Evolutionary conservation across 257 asterid genomes (phyloP).

Genomic region (Solanum verrucosum): DNA sequence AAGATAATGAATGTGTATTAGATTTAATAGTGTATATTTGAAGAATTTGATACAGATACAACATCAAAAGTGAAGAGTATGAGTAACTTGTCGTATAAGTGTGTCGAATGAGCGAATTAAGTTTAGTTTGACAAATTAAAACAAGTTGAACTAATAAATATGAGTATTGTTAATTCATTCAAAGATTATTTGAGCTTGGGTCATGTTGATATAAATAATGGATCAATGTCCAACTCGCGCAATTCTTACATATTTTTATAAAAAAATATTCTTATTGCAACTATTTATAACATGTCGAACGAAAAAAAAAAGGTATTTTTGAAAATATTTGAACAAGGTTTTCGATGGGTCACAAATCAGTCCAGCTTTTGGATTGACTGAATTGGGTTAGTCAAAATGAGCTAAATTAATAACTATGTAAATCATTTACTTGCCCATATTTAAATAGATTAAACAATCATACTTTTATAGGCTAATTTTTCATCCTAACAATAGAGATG

Average conservation of each 20-base stretch:
- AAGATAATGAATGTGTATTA: no score
- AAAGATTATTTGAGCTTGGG: background rate
- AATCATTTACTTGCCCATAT: background rate
- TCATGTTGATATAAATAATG: background rate
- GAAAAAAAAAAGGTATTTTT: background rate
- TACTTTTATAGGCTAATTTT: background rate
- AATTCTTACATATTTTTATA: background rate
- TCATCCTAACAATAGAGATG: background rate
- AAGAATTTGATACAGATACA: fast-evolving
- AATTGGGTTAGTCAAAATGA: background rate
- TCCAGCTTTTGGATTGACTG: background rate
- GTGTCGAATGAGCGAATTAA: background rate
- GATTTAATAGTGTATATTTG: no score
- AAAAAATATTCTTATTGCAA: no score
- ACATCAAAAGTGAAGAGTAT: background rate
- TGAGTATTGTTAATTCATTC: background rate
- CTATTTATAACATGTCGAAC: background rate
- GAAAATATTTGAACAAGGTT: background rate
- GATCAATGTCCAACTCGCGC: background rate
- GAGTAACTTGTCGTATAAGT: fast-evolving
- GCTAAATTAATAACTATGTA: background rate
- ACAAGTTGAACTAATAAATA: background rate
- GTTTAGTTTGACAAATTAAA: background rate
- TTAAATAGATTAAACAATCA: background rate
- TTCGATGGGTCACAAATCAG: background rate